These are phyloP conservation scores for Ogataea corticis DNA, from an alignment of 805 yeast species.

Conservation along the genomic window DNA sequence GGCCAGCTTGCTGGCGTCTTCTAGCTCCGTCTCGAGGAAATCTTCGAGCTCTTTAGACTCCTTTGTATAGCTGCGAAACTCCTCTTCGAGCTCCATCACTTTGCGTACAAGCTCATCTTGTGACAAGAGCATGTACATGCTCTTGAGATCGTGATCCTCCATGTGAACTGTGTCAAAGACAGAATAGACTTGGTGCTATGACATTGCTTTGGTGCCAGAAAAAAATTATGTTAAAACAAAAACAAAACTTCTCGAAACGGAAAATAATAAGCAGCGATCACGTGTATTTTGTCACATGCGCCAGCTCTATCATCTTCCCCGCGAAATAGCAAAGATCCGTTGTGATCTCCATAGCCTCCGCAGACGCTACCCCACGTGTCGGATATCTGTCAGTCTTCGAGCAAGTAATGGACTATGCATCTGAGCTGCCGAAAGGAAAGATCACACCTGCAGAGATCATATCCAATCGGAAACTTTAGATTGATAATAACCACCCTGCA, in stretches of 20 bases:
- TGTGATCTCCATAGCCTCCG: no score
- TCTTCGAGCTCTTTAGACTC: constrained; percentile 30
- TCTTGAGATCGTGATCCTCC: constrained; percentile 3
- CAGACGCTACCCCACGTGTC: no score
- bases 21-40: constrained; percentile 26
- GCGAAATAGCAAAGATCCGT: no score
- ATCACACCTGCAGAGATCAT: no score
- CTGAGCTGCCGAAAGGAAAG: no score
- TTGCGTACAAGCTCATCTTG: constrained; percentile 16
- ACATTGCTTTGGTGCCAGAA: no score
- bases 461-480: no score
- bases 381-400: no score
- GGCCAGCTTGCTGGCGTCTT: constrained; percentile 7
- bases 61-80: constrained; percentile 20
- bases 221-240: constrained; percentile 2
- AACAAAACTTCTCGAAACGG: constrained; percentile 2
- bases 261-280: not conserved
- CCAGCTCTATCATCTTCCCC: no score
- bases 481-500: no score
- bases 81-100: constrained; percentile 23
- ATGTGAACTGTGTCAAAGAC: not conserved
- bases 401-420: no score
- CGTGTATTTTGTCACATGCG: no score
- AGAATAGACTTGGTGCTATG: not conserved
- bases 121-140: constrained; percentile 8